Base-by-base conservation (phyloP, 2,329 filamentous ascomycete species). In the Trichophyton benhamiae region DNA sequence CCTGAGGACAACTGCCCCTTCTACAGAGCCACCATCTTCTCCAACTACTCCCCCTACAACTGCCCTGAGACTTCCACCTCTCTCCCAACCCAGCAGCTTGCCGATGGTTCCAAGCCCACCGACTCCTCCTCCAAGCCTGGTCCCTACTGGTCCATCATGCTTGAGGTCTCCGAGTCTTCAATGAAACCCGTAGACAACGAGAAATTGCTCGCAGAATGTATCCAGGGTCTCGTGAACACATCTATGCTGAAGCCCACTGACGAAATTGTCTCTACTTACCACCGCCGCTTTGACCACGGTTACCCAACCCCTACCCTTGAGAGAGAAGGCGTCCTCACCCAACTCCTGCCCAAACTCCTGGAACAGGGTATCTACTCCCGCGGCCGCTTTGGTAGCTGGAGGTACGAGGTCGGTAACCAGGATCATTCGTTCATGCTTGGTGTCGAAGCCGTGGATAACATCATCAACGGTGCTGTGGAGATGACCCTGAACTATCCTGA, bases 111-210 rank as follows among this genome's bases (percentile, higher is more conserved):
- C 76, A 89, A 90, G 79, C 83, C 91, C 62, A 76, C 80, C 64
- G 88, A 84, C 68, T 81, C 80, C 58, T 85, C 88, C 71, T 78
- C 89, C 63, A 83, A 94, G 80, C 13, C 57, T 13, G 94, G 94
- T 38, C 94, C 94, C 48, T 99, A 99, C 85, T 99, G 94, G 94
- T 97, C 92, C 66, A 95, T 99, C 81, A 99, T 99, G 94, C 80
- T 99, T 69, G 94, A 99, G 78, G 88, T 99, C 64, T 97, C 94
- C 36, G 89, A 99, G 78, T 97, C 92, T 36, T 84, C 83, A 71
- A 85, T 95, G 87, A 99, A 99, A 84, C 89, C 91, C 44, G 91
- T 97, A 36, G 86, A 97, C 76, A 80, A 88, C 69, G 84, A 85
- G 69, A 96, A 87, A 75, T 78, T 99, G 65, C 82, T 99, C 70